A percentile compares a stretch with the other conserved stretches of the same genome.
These are phyloP conservation scores for Grosmannia clavigera DNA, from an alignment of 2,329 filamentous ascomycete species.

Conservation along the genomic window DNA sequence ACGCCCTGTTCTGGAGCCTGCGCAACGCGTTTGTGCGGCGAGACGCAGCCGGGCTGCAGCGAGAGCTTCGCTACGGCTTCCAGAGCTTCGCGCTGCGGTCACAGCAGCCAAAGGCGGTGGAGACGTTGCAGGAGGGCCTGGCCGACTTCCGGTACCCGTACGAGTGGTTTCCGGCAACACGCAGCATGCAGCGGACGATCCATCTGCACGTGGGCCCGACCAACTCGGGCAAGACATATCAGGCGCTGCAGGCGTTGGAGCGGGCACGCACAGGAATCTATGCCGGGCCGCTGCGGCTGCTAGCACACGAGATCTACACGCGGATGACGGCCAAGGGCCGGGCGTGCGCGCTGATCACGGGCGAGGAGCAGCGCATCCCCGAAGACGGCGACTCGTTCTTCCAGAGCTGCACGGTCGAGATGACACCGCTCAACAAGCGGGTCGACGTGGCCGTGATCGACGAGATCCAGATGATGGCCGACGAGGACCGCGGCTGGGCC, in stretches of 20 bases:
- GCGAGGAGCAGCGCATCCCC: constrained; percentile 72
- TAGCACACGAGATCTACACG: constrained; percentile 93
- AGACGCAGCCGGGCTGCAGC: constrained; percentile 36
- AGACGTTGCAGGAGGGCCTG: constrained; percentile 45
- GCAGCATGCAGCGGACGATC: constrained; percentile 66
- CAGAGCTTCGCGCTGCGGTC: constrained; percentile 49
- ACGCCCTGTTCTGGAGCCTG: constrained; percentile 45
- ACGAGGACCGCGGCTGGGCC: constrained; percentile 70
- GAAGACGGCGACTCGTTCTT: constrained; percentile 40
- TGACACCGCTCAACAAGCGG: constrained; percentile 43
- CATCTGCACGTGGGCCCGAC: constrained; percentile 94
- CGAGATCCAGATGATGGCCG: constrained; percentile 95
- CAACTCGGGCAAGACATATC: constrained; percentile 96
- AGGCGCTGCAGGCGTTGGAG: constrained; percentile 76
- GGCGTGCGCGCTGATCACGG: constrained; percentile 71
- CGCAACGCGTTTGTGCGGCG: constrained; percentile 45
- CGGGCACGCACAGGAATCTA: constrained; percentile 52
- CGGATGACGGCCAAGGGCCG: constrained; percentile 69
- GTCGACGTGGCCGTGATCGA: constrained; percentile 93
- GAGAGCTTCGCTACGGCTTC: constrained; percentile 56
- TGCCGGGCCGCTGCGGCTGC: constrained; percentile 73
- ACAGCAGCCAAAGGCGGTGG: constrained; percentile 42
- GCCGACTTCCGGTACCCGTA: constrained; percentile 79
- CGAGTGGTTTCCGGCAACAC: constrained; percentile 84
- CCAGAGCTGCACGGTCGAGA: constrained; percentile 87